phyloP scores from a whole-genome alignment of 2,329 filamentous ascomycete genomes.

The Talaromyces pinophilus region DNA sequence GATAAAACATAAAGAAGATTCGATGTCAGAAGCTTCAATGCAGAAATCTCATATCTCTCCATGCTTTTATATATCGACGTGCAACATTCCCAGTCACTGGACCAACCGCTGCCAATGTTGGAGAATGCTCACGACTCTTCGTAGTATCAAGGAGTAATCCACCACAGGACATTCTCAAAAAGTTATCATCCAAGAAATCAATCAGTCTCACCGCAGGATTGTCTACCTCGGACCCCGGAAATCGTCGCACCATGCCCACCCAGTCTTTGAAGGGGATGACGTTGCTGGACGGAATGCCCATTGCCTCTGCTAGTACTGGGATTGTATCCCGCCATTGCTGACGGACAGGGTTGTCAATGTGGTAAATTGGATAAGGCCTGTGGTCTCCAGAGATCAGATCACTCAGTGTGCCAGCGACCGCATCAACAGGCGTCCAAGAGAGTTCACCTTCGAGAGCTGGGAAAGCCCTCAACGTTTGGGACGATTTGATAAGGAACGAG shows the following conservation, averaged over 20 bases:
- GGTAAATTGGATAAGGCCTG: conserved; percentile 40
- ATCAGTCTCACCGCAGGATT: conserved; percentile 34
- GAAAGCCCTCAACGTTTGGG: conserved; percentile 47
- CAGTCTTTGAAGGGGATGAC: conserved; percentile 46
- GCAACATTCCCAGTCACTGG: conserved; percentile 37
- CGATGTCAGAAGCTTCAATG: neutral
- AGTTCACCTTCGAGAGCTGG: conserved; percentile 46
- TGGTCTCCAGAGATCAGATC: conserved; percentile 36
- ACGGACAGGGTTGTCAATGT: conserved; percentile 49
- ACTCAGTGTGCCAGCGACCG: conserved; percentile 35
- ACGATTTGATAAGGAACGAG: conserved; percentile 53
- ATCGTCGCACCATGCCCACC: conserved; percentile 39
- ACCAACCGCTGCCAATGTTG: conserved; percentile 33
- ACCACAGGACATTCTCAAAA: conserved; percentile 49
- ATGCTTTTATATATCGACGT: conserved; percentile 33
- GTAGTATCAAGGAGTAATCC: conserved; percentile 45
- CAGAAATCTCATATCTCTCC: neutral
- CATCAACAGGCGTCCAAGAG: conserved; percentile 52
- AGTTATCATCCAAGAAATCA: conserved; percentile 37
- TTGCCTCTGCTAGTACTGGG: conserved; percentile 34
- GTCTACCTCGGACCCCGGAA: conserved; percentile 18
- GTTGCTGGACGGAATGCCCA: conserved; percentile 32
- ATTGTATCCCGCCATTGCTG: conserved; percentile 45
- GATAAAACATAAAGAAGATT: neutral
- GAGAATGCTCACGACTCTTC: conserved; percentile 40